Conservation (phyloP, 352 stramenopile species). For the Globisporangium lucens region DNA sequence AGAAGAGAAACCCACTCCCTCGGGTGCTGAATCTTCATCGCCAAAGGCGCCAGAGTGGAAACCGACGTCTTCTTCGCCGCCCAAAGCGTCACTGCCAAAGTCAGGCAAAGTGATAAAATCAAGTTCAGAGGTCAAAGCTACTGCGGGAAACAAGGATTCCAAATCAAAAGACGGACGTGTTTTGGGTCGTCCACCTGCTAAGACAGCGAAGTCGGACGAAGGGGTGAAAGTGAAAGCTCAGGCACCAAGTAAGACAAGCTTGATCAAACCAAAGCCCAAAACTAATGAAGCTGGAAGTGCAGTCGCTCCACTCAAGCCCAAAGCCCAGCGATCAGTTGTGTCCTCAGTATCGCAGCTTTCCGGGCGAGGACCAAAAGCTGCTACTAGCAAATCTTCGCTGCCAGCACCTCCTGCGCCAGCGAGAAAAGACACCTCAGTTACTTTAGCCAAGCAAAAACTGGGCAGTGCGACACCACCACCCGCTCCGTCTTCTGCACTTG, state of each 20-base stretch:
- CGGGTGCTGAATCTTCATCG: neutral
- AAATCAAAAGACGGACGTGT: conserved; percentile 9
- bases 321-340: neutral
- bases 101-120: conserved; percentile 1
- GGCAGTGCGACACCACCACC: conserved; percentile 2
- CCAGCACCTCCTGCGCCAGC: neutral
- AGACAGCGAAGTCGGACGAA: conserved; percentile 4
- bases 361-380: neutral
- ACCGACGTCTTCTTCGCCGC: neutral
- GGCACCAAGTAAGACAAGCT: neutral
- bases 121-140: neutral
- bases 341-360: neutral
- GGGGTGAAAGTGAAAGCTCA: conserved; percentile 9
- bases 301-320: conserved; percentile 1
- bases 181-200: neutral
- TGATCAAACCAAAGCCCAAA: conserved; percentile 6
- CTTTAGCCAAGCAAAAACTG: neutral
- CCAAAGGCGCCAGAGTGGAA: neutral
- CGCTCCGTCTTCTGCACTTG: conserved; percentile 14
- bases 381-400: neutral
- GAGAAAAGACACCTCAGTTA: neutral
- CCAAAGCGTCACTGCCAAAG: neutral
- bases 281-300: neutral
- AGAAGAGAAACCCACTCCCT: neutral
- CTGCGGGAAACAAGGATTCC: neutral